Evolutionary conservation across 2,329 filamentous ascomycete species (phyloP).

Genomic region (Beauveria varroae): DNA sequence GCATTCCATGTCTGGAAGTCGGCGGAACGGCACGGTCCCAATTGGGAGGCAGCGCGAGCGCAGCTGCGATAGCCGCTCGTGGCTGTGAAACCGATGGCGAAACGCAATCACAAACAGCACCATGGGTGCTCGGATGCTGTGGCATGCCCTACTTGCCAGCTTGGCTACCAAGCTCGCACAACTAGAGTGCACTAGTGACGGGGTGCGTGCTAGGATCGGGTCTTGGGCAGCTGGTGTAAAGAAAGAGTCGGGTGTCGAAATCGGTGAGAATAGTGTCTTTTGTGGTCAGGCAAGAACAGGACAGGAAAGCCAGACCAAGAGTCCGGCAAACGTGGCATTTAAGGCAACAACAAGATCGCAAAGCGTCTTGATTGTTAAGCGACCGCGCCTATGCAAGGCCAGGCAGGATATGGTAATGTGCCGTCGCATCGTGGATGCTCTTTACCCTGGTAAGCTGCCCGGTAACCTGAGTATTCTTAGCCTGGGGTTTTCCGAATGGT

Average conservation of each 20-base stretch:
- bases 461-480: no score
- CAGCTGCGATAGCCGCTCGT: slow-evolving; percentile 1
- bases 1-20: slow-evolving; percentile 2
- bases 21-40: neutral
- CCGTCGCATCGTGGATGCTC: neutral
- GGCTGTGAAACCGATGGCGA: slow-evolving; percentile 7
- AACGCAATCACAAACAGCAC: neutral
- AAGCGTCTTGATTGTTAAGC: neutral
- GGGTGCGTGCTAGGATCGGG: neutral
- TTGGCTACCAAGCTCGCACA: neutral
- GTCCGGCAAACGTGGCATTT: neutral
- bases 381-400: neutral
- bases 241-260: neutral
- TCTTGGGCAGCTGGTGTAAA: neutral
- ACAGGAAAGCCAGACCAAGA: neutral
- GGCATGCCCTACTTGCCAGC: neutral
- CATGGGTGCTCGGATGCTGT: neutral
- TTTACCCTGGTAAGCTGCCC: no score
- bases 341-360: neutral
- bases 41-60: slow-evolving; percentile 1
- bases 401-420: neutral
- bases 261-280: neutral
- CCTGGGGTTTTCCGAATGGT: no score
- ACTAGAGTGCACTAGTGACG: neutral
- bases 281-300: neutral